These are phyloP conservation scores for Polygonum aviculare DNA, from an alignment of 148 eudicot species.

Conservation along the genomic window DNA sequence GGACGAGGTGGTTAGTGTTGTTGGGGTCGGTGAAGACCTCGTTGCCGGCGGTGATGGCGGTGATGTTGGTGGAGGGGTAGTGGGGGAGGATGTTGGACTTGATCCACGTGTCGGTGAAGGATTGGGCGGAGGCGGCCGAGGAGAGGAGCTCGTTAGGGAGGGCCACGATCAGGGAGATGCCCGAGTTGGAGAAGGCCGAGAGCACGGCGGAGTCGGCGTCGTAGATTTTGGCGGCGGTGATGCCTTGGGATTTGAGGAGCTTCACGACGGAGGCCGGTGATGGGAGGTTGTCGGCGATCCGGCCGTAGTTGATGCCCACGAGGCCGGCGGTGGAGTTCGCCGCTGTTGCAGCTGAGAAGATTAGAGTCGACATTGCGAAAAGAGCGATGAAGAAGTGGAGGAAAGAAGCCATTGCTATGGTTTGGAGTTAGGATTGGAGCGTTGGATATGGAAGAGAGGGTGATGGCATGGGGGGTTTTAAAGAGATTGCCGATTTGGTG, in stretches of 20 bases:
- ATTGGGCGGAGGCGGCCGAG: constrained; percentile 46
- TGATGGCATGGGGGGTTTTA: too few relatives aligned
- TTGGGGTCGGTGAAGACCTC: constrained; percentile 67
- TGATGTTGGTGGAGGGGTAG: constrained; percentile 33
- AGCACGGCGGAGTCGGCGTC: constrained; percentile 41
- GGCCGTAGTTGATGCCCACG: constrained; percentile 81
- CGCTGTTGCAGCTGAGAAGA: constrained; percentile 17
- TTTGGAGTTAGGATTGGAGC: not conserved
- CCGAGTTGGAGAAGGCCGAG: constrained; percentile 33
- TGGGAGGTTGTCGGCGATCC: constrained; percentile 71
- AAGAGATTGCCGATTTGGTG: too few relatives aligned
- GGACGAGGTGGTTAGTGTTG: constrained; percentile 38
- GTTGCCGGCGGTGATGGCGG: constrained; percentile 76
- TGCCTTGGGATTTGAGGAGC: constrained; percentile 56
- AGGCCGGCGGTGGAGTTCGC: not conserved
- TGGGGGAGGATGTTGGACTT: constrained; percentile 36
- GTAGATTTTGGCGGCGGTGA: constrained; percentile 56
- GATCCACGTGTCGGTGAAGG: constrained; percentile 73
- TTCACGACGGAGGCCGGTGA: constrained; percentile 51
- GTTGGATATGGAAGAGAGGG: too few relatives aligned
- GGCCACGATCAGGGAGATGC: constrained; percentile 33
- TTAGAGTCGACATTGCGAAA: not conserved
- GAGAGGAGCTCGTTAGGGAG: constrained; percentile 71
- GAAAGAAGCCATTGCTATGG: not conserved
- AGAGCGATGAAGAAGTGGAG: not conserved